Conservation (phyloP, 192 early-diverging fungal species). For the Lobosporangium transversale region DNA sequence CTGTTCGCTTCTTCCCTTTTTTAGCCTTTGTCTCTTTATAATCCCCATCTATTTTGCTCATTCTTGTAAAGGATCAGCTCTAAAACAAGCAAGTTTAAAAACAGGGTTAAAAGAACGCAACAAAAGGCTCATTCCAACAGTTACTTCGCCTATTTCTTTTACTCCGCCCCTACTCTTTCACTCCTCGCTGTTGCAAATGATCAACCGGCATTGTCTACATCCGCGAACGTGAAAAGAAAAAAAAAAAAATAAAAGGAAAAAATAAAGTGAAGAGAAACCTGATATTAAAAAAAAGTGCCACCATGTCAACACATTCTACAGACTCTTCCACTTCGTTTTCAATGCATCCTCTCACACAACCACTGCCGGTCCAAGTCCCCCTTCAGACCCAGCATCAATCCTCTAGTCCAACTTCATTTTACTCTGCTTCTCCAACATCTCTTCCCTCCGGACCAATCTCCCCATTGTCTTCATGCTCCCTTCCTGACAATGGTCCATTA, state of each 20-base stretch:
- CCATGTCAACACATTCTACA: constrained; percentile 5
- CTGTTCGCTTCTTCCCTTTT: background rate
- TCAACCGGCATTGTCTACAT: constrained; percentile 7
- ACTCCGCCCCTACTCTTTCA: background rate
- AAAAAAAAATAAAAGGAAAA: background rate
- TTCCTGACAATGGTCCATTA: background rate
- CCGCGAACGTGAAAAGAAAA: background rate
- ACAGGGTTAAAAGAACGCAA: background rate
- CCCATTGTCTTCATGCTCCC: constrained; percentile 7
- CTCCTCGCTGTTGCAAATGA: constrained; percentile 19
- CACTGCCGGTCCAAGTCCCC: constrained; percentile 9
- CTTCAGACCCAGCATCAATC: background rate
- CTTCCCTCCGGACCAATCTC: constrained; percentile 12
- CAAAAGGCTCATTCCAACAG: background rate
- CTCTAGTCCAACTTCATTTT: constrained; percentile 8
- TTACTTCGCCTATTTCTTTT: background rate
- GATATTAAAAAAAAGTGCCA: too few species aligned
- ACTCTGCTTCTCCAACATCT: constrained; percentile 21
- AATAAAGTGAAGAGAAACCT: constrained; percentile 1
- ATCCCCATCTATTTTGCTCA: background rate
- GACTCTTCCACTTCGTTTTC: constrained; percentile 1
- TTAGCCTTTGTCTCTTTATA: background rate
- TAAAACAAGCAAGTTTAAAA: background rate
- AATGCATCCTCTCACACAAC: background rate
- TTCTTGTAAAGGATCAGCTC: background rate